Evolutionary conservation across 306 rosid genomes (phyloP), one percentile per base, ranked within the genome.

Genomic region (Cucurbita argyrosperma): DNA sequence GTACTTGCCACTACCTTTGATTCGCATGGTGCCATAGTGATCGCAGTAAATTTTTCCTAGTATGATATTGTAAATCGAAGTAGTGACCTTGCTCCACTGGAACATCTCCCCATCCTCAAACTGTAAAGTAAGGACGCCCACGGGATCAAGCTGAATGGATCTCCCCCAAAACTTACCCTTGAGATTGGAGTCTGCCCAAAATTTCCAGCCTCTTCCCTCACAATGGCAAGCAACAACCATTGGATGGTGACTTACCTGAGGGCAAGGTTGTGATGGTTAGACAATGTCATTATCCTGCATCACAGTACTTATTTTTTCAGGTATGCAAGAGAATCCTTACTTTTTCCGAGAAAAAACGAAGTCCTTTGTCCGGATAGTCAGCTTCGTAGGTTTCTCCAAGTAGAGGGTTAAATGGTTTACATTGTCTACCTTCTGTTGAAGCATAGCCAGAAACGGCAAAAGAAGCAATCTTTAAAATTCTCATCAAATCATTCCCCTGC

Each of bases 91-190:
- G 88, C 96, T 91, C 99, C 99, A 94, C 74, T 91, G 91, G 80
- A 94, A 94, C 54, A 80, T 87, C 80, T 94, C 99, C 43, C 96
- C 96, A 67, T 89, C 92, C 77, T 89, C 97, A 71, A 91, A 89
- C 86, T 90, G 98, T 74, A 94, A 85, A 74, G 94, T 82, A 79
- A 94, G 99, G 84, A 80, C 84, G 15, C 97, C 99, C 76, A 94
- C 96, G 39, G 99, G 97, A 85, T 94, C 95, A 54, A 94, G 88
- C 87, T 91, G 99, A 74, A 94, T 94, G 63, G 99, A 94, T 55
- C 97, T 90, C 18, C 99, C 99, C 99, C 97, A 94, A 79, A 94
- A 94, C 77, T 94, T 94, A 68, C 97, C 99, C 76, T 94, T 91
- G 71, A 94, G 96, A 84, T 91, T 94, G 60, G 99, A 94, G 69